These are phyloP conservation scores for Monoraphidium neglectum DNA, from an alignment of 139 green algal genomes.

Conservation along the genomic window DNA sequence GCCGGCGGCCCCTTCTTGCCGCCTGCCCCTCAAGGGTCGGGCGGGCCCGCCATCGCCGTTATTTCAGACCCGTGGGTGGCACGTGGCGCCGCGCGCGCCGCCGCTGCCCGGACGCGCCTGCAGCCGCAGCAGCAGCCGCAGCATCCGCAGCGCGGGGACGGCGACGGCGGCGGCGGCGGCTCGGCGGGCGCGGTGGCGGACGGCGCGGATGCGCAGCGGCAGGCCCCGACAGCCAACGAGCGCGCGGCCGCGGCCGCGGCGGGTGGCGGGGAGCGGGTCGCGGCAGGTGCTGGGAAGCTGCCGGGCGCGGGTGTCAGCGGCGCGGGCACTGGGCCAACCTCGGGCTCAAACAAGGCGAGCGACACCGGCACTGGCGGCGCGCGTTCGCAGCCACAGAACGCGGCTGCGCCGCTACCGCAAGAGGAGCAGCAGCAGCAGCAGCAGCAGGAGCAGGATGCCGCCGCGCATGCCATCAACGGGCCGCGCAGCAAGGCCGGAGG, in stretches of 20 bases:
- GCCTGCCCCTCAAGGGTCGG: neutral
- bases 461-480: too few relatives aligned
- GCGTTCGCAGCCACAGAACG: neutral
- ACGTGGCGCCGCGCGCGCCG: neutral
- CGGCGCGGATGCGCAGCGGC: constrained; percentile 1
- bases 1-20: neutral
- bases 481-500: too few relatives aligned
- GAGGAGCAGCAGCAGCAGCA: neutral
- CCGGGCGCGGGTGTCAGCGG: neutral
- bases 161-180: too few relatives aligned
- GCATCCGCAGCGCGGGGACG: too few relatives aligned
- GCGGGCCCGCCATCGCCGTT: neutral
- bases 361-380: neutral
- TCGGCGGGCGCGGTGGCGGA: neutral
- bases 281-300: neutral
- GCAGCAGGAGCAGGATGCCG: neutral
- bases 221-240: constrained; percentile 8
- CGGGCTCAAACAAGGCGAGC: neutral
- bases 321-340: neutral
- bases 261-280: neutral
- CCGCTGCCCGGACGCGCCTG: neutral
- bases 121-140: too few relatives aligned
- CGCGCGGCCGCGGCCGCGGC: constrained; percentile 22
- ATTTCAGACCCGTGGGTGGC: neutral
- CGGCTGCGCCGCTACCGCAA: neutral